Base-by-base conservation (phyloP, 2,329 filamentous ascomycete genomes). In the Cryphonectria naterciae region DNA sequence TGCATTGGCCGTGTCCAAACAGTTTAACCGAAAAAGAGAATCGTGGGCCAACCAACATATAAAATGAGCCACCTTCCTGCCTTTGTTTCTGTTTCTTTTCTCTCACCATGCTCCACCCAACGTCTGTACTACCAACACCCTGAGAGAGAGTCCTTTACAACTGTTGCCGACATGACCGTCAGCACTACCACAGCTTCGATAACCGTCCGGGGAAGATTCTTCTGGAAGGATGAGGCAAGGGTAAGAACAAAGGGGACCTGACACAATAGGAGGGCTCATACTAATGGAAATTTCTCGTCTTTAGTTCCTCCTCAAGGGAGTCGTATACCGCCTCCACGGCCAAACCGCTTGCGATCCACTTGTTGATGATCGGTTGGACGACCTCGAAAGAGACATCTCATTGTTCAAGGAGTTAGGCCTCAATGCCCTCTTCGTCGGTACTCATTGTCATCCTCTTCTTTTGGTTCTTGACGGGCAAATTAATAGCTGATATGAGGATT, bases 161-260 rank as follows among this genome's bases (percentile, higher is more conserved):
- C 17, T 3, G 17, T 46, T 13, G 39, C 19, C 41, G 6, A 41
- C 7, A 68, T 43, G 46, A 19, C 22, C 2, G 58, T 52, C 6
- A 43, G 32, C 22, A 56, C 11, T 28, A 39, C 52, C 4, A n/a
- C 46, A 32, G 63, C 66, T 28, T 15, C 62, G 35, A 66, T 72
- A 46, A 32, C 64, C 39, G n/a, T 58, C 43, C 60, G 35, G 37
- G 79, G 75, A 5, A 85, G 75, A 37, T 81, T 76, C 60, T 80
- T 76, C 65, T 81, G 70, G 60, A 72, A 56, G 25, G 70, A 61
- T 25, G 46, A 41, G 52, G 64, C 60, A 32, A 32, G 72, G 41
- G 72, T 72, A 69, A 66, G 70, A 46, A 25, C 4, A n/a, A 35
- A 22, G 6, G 7, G n/a, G 19, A 22, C 13, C 13, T 43, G 1